Percentiles rank a stretch among this genome's conserved stretches.
Conservation (phyloP, 129 eudicot genomes). For the Smallanthus sonchifolius region DNA sequence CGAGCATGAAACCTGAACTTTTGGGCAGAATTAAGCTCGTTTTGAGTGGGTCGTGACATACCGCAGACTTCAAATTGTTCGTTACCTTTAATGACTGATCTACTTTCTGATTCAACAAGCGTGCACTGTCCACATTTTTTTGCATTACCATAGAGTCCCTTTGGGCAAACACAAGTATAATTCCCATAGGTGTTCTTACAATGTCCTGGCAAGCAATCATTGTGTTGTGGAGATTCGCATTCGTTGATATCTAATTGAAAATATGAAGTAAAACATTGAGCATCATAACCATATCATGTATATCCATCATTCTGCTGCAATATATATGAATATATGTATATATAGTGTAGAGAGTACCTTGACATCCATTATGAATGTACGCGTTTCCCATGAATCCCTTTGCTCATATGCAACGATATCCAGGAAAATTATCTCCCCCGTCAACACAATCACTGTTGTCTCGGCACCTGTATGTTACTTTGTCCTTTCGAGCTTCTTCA, state of each 20-base stretch:
- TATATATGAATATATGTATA: too few species aligned
- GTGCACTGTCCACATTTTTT: slow-evolving; percentile 14
- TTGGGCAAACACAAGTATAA: slow-evolving; percentile 21
- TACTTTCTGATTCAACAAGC: not conserved
- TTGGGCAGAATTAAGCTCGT: too few species aligned
- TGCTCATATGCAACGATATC: not conserved
- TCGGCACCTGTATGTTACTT: not conserved
- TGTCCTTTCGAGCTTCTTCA: slow-evolving; percentile 21
- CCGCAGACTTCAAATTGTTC: not conserved
- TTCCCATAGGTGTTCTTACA: slow-evolving; percentile 19
- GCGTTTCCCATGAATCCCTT: not conserved
- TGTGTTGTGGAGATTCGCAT: slow-evolving; percentile 3
- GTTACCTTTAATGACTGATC: slow-evolving; percentile 9
- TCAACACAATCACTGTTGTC: not conserved
- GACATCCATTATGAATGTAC: not conserved
- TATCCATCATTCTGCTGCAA: not conserved
- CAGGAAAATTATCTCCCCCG: not conserved
- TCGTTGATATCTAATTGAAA: slow-evolving; percentile 24
- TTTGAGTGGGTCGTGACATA: too few species aligned
- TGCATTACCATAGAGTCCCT: slow-evolving; percentile 9
- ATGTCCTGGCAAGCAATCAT: slow-evolving; percentile 14
- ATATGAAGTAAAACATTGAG: not conserved
- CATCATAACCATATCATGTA: not conserved
- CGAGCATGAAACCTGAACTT: too few species aligned
- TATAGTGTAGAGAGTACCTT: not conserved